phyloP scores from a whole-genome alignment of 805 yeast genomes.

The Candida easanensis region DNA sequence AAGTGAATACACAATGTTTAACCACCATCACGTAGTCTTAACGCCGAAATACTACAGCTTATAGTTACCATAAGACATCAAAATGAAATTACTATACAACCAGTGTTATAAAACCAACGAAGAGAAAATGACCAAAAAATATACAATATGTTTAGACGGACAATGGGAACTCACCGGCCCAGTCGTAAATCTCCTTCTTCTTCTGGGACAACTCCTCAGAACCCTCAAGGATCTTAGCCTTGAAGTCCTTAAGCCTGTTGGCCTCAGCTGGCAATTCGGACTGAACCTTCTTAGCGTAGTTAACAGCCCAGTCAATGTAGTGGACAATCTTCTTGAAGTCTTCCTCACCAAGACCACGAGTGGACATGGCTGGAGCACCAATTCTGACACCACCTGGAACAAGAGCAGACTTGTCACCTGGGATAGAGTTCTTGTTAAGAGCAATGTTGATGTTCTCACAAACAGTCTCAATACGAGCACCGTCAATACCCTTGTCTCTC shows the following conservation, averaged over 20 bases:
- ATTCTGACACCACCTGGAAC: conserved; percentile 96
- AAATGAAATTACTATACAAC: conserved; percentile 1
- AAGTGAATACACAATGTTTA: background rate
- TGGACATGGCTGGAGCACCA: conserved; percentile 98
- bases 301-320: conserved; percentile 78
- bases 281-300: conserved; percentile 75
- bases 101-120: background rate
- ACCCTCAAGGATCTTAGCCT: conserved; percentile 71
- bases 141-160: conserved; percentile 39
- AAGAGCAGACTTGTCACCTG: conserved; percentile 93
- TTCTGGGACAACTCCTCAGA: conserved; percentile 63
- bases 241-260: conserved; percentile 94
- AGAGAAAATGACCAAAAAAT: background rate
- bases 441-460: conserved; percentile 91
- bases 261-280: conserved; percentile 83
- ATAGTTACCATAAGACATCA: too few species aligned
- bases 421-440: conserved; percentile 92
- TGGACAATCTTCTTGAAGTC: conserved; percentile 80
- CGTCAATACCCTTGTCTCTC: conserved; percentile 76
- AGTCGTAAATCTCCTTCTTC: conserved; percentile 75
- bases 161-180: conserved; percentile 89
- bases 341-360: conserved; percentile 89
- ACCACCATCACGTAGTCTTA: too few species aligned
- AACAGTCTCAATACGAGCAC: conserved; percentile 92
- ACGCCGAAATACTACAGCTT: too few species aligned